Conservation (phyloP, 2,329 filamentous ascomycete species). For the Metarhizium brunneum region DNA sequence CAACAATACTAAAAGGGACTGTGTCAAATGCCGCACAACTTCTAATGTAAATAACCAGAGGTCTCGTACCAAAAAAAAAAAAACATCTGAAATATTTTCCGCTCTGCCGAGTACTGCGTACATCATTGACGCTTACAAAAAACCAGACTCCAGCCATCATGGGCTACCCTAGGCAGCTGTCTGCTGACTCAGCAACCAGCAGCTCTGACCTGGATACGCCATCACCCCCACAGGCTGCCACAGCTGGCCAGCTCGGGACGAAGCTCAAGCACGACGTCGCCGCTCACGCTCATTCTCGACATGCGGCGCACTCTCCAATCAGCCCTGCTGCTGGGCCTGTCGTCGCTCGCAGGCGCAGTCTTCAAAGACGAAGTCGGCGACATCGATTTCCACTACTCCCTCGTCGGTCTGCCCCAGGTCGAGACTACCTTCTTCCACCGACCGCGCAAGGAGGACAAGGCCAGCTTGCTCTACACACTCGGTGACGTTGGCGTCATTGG, state of each 20-base stretch:
- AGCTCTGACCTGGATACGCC: too few species aligned
- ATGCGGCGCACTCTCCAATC: constrained; percentile 29
- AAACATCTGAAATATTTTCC: too few species aligned
- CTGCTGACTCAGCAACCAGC: background rate
- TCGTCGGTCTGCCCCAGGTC: constrained; percentile 73
- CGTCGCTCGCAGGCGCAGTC: constrained; percentile 49
- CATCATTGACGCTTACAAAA: too few species aligned
- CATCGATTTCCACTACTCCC: constrained; percentile 86
- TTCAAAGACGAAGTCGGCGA: constrained; percentile 86
- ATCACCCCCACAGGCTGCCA: background rate
- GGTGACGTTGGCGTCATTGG: constrained; percentile 78
- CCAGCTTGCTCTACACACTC: constrained; percentile 83
- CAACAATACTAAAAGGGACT: too few species aligned
- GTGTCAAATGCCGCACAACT: too few species aligned
- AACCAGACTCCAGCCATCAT: too few species aligned
- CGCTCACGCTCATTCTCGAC: constrained; percentile 7
- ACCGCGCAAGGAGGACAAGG: constrained; percentile 71
- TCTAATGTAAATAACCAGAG: too few species aligned
- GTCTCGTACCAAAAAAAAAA: too few species aligned
- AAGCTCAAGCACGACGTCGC: constrained; percentile 6
- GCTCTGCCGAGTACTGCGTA: too few species aligned
- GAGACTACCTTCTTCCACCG: constrained; percentile 92
- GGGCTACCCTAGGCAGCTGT: background rate
- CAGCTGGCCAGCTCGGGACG: background rate
- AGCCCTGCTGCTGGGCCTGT: constrained; percentile 28